These are phyloP conservation scores for Ampelocalamus luodianensis DNA, from an alignment of 176 grass and related monocot species.

Conservation along the genomic window DNA sequence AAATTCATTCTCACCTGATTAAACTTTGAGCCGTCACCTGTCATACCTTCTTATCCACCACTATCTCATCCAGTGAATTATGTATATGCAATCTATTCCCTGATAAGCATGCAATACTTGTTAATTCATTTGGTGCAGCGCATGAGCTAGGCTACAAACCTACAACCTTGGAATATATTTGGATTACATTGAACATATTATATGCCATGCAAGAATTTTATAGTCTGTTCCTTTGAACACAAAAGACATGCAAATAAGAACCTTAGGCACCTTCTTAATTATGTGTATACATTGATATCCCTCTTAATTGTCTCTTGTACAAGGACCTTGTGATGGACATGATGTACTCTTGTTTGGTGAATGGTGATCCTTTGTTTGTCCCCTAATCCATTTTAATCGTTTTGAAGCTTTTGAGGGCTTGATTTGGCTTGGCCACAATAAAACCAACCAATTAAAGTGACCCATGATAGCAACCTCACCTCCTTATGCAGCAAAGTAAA, in stretches of 20 bases:
- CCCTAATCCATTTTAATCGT: not conserved
- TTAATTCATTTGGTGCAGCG: constrained; percentile 28
- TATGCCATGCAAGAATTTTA: not conserved
- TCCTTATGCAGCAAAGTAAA: constrained; percentile 16
- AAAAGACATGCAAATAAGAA: constrained; percentile 10
- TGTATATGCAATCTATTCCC: constrained; percentile 12
- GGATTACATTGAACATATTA: constrained; percentile 18
- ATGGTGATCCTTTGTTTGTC: constrained; percentile 4
- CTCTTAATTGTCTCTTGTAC: not conserved
- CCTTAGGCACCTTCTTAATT: not conserved
- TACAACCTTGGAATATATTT: constrained; percentile 7
- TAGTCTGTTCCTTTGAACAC: not conserved
- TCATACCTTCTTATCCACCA: constrained; percentile 42
- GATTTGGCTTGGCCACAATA: constrained; percentile 2
- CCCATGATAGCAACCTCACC: constrained; percentile 36
- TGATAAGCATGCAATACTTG: constrained; percentile 31
- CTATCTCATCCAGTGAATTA: not conserved
- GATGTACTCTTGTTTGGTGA: not conserved
- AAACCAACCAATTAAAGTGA: not conserved
- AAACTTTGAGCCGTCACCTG: constrained; percentile 3
- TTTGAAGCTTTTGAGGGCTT: constrained; percentile 10
- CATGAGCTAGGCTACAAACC: constrained; percentile 11
- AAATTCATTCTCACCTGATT: not conserved
- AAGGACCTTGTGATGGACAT: constrained; percentile 18
- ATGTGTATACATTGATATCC: not conserved